Base-by-base conservation (phyloP, 2,329 filamentous ascomycete genomes). In the Fusarium begoniae region DNA sequence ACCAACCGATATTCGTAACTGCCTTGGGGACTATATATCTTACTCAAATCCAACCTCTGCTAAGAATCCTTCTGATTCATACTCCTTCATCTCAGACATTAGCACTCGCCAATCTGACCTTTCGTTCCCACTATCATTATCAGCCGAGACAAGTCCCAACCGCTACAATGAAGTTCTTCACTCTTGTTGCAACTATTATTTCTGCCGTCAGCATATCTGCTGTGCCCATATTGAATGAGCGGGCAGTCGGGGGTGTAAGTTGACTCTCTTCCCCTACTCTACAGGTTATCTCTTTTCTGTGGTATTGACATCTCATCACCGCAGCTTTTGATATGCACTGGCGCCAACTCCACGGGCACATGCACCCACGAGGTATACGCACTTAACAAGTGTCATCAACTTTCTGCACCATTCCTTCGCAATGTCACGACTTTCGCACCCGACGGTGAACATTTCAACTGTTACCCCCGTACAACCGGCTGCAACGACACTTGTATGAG, bases 391-490 rank as follows among this genome's bases (percentile, higher is more conserved):
- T 89, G 87, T 80, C 80, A 86, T 78, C 80, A 88, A 78, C 81
- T 89, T 59, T 77, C 81, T 5, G 67, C 75, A 14, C 81, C 81
- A n/a, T 85, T 83, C 66, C 77, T 78, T 71, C 70, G 79, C 45
- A 86, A 87, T 78, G 81, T 82, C 38, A 81, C 77, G 60, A 89
- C 87, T 0, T 89, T 89, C 75, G 85, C 85, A 5, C 85, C 85
- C 13, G 87, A 89, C 68, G 85, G 83, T 43, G 87, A 86, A 51
- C 73, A 73, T 44, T 88, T 89, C 71, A 80, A 77, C 70, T 89
- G 87, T 81, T 86, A 80, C 77, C 87, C 86, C 6, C 84, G 83
- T 67, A 77, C 82, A 13, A 75, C 76, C 60, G 63, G 77, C 30
- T 89, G 87, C 77, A 80, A 80, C 40, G 80, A 78, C 28, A 80